Base-by-base conservation (phyloP, 2,329 filamentous ascomycete genomes). In the Penicillium sp. region DNA sequence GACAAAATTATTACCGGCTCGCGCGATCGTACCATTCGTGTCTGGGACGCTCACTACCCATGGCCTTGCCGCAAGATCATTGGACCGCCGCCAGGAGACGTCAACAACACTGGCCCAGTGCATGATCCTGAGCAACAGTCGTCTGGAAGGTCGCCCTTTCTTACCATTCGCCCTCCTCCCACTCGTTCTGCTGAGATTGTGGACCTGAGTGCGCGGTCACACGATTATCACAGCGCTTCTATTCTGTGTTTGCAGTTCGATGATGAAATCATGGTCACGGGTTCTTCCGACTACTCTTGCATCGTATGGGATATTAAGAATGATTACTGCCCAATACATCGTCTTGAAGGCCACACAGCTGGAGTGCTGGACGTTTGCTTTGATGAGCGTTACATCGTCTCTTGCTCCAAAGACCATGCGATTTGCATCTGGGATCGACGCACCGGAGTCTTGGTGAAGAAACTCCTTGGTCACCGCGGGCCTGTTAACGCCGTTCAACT, bases 401-500 rank as follows among this genome's bases (percentile, higher is more conserved):
- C 94, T 5, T 99, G 95, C 82, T 97, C 92, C 75, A 99, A 99
- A 79, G 95, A 99, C 78, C 88, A 90, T 46, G 93, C 86, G 65
- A 96, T 99, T 73, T 96, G 93, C 73, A 89, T 99, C 26, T 98
- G 94, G 94, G 91, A 97, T 72, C 91, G 95, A 50, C 81, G 86
- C 59, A 95, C 91, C 0, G 91, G 92, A 41, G 80, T 82, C 9
- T 83, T 96, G 51, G 78, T 96, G 52, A 91, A 91, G 71, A 90
- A 91, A 71, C 85, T 99, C 53, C 86, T 87, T 41, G 95, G 94
- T 7, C 95, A 99, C 77, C 85, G 88, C 2, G 95, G 95, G 0
- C 95, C 95, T 1, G 95, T 99, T 68, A 99, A 99, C 73, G 93
- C 95, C 1, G 93, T 99, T 5, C 94, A 98, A 79, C 87, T 99